Conservation (phyloP, 2,329 filamentous ascomycete genomes). For the Ophiostoma sp. region DNA sequence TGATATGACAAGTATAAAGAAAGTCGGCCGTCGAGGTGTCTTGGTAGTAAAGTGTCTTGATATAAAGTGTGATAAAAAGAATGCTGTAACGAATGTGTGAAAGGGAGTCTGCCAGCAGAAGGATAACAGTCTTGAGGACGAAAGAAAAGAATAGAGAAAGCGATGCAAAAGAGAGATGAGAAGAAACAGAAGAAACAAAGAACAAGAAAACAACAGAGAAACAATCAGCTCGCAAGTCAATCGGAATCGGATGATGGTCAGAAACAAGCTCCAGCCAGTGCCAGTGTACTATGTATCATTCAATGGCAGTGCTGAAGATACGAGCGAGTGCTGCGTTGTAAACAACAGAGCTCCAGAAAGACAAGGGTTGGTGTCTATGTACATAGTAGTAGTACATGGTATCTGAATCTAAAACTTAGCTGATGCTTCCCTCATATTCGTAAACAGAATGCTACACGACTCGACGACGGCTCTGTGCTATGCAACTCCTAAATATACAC, state of each 20-base stretch:
- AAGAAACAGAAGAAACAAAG: background rate
- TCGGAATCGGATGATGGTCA: background rate
- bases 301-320: background rate
- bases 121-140: conserved; percentile 3
- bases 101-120: background rate
- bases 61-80: background rate
- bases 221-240: background rate
- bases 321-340: background rate
- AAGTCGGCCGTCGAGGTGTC: background rate
- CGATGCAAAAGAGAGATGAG: background rate
- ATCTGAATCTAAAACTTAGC: background rate
- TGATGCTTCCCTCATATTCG: background rate
- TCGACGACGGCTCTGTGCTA: too few relatives aligned
- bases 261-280: background rate
- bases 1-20: background rate
- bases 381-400: background rate
- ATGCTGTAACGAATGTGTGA: background rate
- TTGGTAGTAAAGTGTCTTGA: background rate
- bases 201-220: background rate
- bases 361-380: background rate
- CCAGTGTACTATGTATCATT: background rate
- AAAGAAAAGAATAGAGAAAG: background rate
- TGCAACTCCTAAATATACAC: background rate
- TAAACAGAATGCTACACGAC: conserved; percentile 5
- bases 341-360: background rate